These are phyloP conservation scores for Phytophthora cryptogea DNA, from an alignment of 352 stramenopile species.

Conservation along the genomic window DNA sequence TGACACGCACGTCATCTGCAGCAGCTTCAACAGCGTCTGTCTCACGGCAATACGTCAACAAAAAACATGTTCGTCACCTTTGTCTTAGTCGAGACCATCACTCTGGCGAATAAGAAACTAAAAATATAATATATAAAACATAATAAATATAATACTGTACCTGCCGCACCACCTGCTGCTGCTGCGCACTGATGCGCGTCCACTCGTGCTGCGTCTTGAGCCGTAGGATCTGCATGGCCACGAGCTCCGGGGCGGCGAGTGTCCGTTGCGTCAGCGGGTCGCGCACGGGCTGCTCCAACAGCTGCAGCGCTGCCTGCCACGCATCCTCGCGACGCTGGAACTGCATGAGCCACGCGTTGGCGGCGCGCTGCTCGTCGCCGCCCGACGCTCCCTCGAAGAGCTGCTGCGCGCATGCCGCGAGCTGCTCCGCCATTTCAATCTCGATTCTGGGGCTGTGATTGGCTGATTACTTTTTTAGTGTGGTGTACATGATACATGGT, in stretches of 20 bases:
- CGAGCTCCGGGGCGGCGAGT: constrained; percentile 45
- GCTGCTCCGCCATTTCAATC: constrained; percentile 50
- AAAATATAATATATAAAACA: no score
- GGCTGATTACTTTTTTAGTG: neutral
- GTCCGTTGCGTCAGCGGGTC: constrained; percentile 25
- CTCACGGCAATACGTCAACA: constrained; percentile 9
- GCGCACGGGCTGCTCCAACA: constrained; percentile 44
- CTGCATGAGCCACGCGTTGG: constrained; percentile 74
- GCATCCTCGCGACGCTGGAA: constrained; percentile 63
- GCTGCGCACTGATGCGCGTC: constrained; percentile 35
- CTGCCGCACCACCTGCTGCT: constrained; percentile 47
- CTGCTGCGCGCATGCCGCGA: constrained; percentile 57
- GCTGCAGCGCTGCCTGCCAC: constrained; percentile 58
- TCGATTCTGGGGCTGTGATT: constrained; percentile 10
- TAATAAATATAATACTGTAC: constrained; percentile 21
- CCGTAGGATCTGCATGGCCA: constrained; percentile 73
- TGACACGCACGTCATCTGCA: constrained; percentile 37
- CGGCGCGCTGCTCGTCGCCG: constrained; percentile 51
- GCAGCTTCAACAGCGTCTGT: constrained; percentile 54
- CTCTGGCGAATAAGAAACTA: neutral
- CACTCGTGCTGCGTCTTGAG: constrained; percentile 68
- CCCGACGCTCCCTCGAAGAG: constrained; percentile 70
- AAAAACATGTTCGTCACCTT: constrained; percentile 4
- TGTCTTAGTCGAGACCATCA: constrained; percentile 5
- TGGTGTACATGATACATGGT: neutral